Evolutionary conservation across 129 eudicot genomes (phyloP).

Genomic region (Glebionis coronaria): DNA sequence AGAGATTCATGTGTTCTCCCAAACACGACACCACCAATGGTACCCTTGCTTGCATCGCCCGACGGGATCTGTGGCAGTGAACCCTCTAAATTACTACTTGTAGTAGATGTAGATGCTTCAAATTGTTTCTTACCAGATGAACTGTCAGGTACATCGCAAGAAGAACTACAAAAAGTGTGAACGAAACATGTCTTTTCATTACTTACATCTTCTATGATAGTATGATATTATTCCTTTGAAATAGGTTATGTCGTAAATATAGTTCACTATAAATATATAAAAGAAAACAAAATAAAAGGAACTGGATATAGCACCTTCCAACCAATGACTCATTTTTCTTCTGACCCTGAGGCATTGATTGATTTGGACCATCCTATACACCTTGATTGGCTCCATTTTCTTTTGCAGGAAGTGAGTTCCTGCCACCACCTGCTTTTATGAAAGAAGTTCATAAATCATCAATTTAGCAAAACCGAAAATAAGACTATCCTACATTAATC

Average conservation of each 20-base stretch:
- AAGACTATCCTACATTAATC: background rate
- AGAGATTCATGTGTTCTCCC: no score
- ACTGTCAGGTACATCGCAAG: slow-evolving; percentile 1
- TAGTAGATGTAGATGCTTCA: slow-evolving; percentile 21
- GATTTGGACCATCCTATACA: slow-evolving; percentile 37
- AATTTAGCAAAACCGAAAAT: background rate
- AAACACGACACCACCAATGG: slow-evolving; percentile 12
- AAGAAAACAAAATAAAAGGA: background rate
- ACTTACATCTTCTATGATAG: no score
- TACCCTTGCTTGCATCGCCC: slow-evolving; percentile 28
- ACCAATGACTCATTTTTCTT: slow-evolving; percentile 37
- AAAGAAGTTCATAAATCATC: slow-evolving; percentile 10
- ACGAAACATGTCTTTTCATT: slow-evolving; percentile 7
- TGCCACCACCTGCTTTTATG: slow-evolving; percentile 60
- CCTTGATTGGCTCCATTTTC: slow-evolving; percentile 52
- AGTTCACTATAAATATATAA: background rate
- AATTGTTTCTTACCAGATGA: slow-evolving; percentile 24
- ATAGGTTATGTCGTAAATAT: slow-evolving; percentile 7
- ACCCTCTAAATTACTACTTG: no score
- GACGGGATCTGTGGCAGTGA: slow-evolving; percentile 5
- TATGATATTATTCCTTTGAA: slow-evolving; percentile 14
- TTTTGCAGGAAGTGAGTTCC: slow-evolving; percentile 40
- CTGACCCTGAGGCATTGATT: no score
- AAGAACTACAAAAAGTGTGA: slow-evolving; percentile 46
- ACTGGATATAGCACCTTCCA: slow-evolving; percentile 41